Evolutionary conservation across 1,284 basidiomycete genomes (phyloP), one percentile per base, ranked within the genome.

Genomic region (Sanguinoderma infundibulare): DNA sequence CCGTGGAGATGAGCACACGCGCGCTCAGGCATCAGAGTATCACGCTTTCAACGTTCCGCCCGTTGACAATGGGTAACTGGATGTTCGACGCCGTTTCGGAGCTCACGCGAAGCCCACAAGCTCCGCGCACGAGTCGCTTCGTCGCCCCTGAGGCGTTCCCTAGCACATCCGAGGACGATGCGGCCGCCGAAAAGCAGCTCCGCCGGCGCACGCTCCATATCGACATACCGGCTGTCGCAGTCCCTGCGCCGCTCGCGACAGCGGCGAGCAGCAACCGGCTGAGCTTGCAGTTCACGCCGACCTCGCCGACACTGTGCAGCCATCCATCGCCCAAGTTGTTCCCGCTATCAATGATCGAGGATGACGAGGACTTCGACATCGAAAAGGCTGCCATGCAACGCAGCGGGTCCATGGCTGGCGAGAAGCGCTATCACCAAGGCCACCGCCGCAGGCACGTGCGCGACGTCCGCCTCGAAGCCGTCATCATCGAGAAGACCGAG

Each of bases 11-110:
- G 55, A 64, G 64, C 55, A 57, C 59, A 0, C 64, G 61, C 36
- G 69, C 69, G 12, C 62, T 77, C 54, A 76, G 72, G 57, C 79
- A 77, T 53, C 77, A 76, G 60, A 80, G 75, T 61, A 67, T 80
- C 51, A 75, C 71, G 30, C 70, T 58, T 10, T 64, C 64, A 9
- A 66, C 72, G 8, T 73, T 74, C 59, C 74, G 75, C 3, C 77
- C 77, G 5, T 67, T 78, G 63, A 75, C 75, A 5, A 70, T 87
- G 42, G 86, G 86, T 38, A 84, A 85, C 65, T 92, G 91, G 91
- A 92, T 92, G 90, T 83, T 91, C 59, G 90, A 92, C 47, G 90
- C 83, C 57, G 82, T 92, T 35, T 81, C 84, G 0, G 89, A 91
- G 61, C 74, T 92, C n/a, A 87, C 87, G 4, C 72, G 74, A 53